Evolutionary conservation across 2,329 filamentous ascomycete species (phyloP).

Genomic region (Aspergillus pseudonomiae): DNA sequence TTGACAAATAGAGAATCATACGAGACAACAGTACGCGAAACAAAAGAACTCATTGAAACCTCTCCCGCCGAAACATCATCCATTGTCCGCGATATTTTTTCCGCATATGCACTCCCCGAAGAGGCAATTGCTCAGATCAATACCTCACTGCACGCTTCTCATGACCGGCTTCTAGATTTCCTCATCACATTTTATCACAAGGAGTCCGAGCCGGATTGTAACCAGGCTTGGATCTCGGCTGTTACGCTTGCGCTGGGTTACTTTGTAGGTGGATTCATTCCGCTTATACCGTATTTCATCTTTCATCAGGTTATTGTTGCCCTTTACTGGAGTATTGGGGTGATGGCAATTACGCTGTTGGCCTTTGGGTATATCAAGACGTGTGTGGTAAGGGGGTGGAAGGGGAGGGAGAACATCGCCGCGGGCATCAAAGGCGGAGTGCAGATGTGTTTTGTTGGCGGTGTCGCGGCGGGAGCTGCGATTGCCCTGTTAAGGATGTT

Average conservation of each 20-base stretch:
- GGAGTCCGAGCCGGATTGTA: constrained; percentile 47
- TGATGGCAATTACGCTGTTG: constrained; percentile 46
- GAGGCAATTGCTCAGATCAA: constrained; percentile 40
- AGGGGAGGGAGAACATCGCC: constrained; percentile 49
- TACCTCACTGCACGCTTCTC: constrained; percentile 39
- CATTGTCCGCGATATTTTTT: constrained; percentile 47
- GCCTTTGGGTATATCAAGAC: constrained; percentile 50
- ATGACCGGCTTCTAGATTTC: constrained; percentile 48
- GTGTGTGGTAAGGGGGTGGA: constrained; percentile 50
- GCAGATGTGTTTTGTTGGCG: constrained; percentile 67
- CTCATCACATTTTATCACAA: constrained; percentile 53
- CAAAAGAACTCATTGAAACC: constrained; percentile 42
- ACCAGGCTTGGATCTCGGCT: constrained; percentile 57
- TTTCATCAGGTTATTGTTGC: constrained; percentile 49
- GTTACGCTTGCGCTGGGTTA: constrained; percentile 70
- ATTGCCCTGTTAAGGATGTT: constrained; percentile 65
- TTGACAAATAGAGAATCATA: constrained; percentile 45
- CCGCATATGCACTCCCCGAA: constrained; percentile 44
- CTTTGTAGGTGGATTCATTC: constrained; percentile 71
- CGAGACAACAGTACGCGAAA: constrained; percentile 48
- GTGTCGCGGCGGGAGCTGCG: constrained; percentile 66
- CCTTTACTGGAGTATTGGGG: constrained; percentile 52
- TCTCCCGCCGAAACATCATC: constrained; percentile 40
- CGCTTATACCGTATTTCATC: constrained; percentile 71
- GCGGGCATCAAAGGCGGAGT: constrained; percentile 62